Conservation (phyloP, 192 early-diverging fungal species). For the Mortierella alpina region DNA sequence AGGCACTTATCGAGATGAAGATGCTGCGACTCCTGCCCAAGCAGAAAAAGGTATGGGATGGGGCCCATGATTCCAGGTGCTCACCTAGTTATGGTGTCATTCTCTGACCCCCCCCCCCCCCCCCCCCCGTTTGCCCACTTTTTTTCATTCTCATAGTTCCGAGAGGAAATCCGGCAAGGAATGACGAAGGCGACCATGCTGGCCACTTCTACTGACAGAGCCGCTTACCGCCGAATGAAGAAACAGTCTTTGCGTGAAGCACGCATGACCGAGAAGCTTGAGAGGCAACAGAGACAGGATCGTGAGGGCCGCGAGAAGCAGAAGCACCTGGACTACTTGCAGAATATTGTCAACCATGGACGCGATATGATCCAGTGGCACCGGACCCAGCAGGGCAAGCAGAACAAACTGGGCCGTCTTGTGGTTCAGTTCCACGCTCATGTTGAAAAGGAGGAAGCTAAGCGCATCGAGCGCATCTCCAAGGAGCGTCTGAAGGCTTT, state of each 20-base stretch:
- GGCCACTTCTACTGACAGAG: conserved; percentile 82
- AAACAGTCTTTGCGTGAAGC: conserved; percentile 87
- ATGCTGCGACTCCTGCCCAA: conserved; percentile 80
- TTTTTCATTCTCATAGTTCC: conserved; percentile 55
- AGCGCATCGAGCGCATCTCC: conserved; percentile 82
- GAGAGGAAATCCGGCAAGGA: conserved; percentile 79
- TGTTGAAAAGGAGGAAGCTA: conserved; percentile 94
- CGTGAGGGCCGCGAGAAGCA: conserved; percentile 87
- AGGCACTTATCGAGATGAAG: conserved; percentile 91
- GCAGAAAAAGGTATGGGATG: conserved; percentile 70
- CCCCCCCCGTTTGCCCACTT: too few relatives aligned
- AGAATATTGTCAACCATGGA: conserved; percentile 80
- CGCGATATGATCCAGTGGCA: conserved; percentile 77
- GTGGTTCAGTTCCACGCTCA: conserved; percentile 83
- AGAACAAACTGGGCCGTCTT: conserved; percentile 78
- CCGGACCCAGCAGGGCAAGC: conserved; percentile 72
- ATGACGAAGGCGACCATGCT: conserved; percentile 81
- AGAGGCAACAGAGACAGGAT: conserved; percentile 88
- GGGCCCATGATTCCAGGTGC: neutral
- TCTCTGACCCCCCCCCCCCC: neutral
- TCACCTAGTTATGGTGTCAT: neutral
- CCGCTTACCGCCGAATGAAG: conserved; percentile 82
- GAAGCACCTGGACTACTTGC: conserved; percentile 84
- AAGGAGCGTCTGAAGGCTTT: conserved; percentile 97
- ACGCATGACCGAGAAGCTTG: conserved; percentile 88